A percentile compares a stretch with the other conserved stretches of the same genome.
phyloP scores from a whole-genome alignment of 768 basidiomycete genomes.

The Mycena amicta region DNA sequence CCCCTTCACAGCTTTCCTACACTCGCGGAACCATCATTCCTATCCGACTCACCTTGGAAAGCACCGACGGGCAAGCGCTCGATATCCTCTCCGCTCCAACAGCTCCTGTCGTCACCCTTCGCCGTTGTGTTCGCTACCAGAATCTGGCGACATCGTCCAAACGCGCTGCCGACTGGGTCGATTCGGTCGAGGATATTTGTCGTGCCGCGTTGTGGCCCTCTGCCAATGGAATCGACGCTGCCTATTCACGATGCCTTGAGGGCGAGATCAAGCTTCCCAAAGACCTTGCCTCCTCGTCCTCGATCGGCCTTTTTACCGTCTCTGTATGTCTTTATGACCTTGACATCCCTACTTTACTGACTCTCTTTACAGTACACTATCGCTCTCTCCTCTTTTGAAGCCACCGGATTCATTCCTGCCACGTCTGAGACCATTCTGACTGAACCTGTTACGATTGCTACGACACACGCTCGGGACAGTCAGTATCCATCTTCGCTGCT shows the following conservation, averaged over 20 bases:
- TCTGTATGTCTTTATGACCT: constrained; percentile 38
- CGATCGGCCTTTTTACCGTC: constrained; percentile 54
- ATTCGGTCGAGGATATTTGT: constrained; percentile 45
- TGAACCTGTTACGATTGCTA: constrained; percentile 56
- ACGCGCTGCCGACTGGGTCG: constrained; percentile 47
- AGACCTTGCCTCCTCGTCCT: constrained; percentile 51
- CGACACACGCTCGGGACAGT: constrained; percentile 44
- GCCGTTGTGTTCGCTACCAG: constrained; percentile 28
- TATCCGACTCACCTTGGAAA: constrained; percentile 45
- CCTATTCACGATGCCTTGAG: constrained; percentile 45
- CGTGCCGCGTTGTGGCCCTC: constrained; percentile 54
- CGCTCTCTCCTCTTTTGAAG: constrained; percentile 48
- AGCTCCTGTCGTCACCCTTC: constrained; percentile 36
- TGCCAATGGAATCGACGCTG: constrained; percentile 25
- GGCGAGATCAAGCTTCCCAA: constrained; percentile 56
- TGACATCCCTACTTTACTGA: constrained; percentile 4
- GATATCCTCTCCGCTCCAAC: constrained; percentile 46
- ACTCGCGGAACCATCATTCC: constrained; percentile 53
- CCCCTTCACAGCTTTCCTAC: constrained; percentile 42
- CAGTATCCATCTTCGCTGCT: constrained; percentile 3
- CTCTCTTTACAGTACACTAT: constrained; percentile 43
- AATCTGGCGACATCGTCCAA: constrained; percentile 38
- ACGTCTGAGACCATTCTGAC: constrained; percentile 43
- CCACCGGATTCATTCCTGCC: constrained; percentile 37
- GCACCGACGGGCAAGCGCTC: constrained; percentile 39